phyloP scores from a whole-genome alignment of 495 filamentous ascomycete genomes.

The Ramalina intermedia region DNA sequence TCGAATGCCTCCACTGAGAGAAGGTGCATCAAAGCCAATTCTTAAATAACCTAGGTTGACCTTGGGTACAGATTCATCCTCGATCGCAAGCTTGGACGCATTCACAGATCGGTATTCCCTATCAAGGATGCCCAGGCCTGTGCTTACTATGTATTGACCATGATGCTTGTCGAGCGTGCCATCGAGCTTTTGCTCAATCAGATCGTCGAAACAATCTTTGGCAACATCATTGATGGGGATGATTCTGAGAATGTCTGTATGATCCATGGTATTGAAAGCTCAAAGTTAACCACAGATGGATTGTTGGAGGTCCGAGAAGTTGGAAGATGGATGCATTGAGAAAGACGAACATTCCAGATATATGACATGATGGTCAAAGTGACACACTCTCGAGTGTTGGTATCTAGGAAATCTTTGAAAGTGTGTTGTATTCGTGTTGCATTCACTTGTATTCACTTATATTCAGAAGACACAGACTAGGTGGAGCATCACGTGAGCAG shows the following conservation, averaged over 20 bases:
- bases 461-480: too few species aligned
- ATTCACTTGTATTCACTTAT: too few species aligned
- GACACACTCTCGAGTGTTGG: too few species aligned
- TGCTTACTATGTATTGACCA: background rate
- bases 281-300: too few species aligned
- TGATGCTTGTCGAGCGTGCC: background rate
- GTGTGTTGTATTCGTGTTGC: too few species aligned
- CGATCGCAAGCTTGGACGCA: background rate
- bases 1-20: background rate
- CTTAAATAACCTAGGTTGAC: background rate
- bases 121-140: background rate
- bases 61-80: background rate
- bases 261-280: too few species aligned
- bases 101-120: background rate
- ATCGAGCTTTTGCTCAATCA: background rate
- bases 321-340: too few species aligned
- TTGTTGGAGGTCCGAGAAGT: too few species aligned
- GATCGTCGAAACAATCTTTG: background rate
- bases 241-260: background rate
- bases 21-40: background rate
- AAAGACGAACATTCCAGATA: too few species aligned
- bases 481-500: too few species aligned
- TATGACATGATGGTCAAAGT: too few species aligned
- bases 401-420: too few species aligned
- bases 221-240: background rate